Percentiles rank a stretch among this genome's conserved stretches.
These are phyloP conservation scores for Odonthalia washingtoniensis DNA, from an alignment of 31 red algal genomes.

Conservation along the genomic window DNA sequence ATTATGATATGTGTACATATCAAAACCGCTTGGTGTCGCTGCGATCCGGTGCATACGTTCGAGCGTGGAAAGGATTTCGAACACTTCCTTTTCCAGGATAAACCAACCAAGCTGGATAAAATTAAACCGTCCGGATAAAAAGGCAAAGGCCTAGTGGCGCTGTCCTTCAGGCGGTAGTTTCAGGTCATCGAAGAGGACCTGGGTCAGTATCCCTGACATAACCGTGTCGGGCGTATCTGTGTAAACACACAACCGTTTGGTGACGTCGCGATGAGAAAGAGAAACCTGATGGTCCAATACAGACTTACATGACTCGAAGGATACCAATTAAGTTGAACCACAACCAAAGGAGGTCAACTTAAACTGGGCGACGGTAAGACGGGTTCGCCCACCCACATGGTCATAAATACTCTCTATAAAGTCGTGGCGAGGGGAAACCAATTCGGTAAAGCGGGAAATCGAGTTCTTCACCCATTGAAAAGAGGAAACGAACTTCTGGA, in stretches of 20 bases:
- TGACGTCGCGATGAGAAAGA: background rate
- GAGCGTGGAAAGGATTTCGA: background rate
- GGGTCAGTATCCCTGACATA: slow-evolving; percentile 32
- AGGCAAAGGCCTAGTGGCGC: background rate
- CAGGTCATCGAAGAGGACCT: background rate
- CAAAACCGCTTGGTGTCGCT: background rate
- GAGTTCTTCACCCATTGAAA: slow-evolving; percentile 31
- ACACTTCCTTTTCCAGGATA: background rate
- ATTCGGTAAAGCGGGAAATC: slow-evolving; percentile 27
- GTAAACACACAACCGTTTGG: slow-evolving; percentile 9
- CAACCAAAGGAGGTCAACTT: background rate
- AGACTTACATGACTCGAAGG: slow-evolving; percentile 6
- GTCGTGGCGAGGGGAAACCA: slow-evolving; percentile 24
- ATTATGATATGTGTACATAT: background rate
- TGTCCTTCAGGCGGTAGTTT: background rate
- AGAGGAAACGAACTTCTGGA: slow-evolving; percentile 23
- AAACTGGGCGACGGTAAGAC: background rate
- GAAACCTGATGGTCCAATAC: background rate
- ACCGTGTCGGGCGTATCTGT: slow-evolving; percentile 26
- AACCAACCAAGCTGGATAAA: background rate
- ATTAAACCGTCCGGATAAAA: background rate
- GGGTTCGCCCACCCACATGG: background rate
- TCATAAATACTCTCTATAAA: slow-evolving; percentile 22
- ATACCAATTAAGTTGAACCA: background rate
- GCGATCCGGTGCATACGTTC: background rate